These are phyloP conservation scores for Tagetes erecta DNA, from an alignment of 129 eudicot species.

Conservation along the genomic window DNA sequence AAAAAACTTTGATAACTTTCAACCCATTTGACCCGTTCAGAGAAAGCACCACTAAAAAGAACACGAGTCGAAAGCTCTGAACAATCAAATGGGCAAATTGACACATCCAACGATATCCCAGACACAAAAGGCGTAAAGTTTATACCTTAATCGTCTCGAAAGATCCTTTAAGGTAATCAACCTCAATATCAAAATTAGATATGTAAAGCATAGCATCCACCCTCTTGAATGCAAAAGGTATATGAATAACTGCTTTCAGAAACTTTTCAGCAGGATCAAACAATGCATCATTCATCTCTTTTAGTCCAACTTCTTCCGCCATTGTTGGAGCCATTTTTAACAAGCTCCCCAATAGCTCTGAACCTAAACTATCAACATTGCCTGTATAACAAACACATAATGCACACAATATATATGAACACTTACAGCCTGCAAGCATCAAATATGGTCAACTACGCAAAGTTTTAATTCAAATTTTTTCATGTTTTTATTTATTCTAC, in stretches of 20 bases:
- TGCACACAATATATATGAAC: background rate
- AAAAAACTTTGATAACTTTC: background rate
- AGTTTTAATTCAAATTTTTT: background rate
- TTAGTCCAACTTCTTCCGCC: conserved; percentile 63
- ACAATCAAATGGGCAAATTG: background rate
- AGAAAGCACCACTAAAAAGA: background rate
- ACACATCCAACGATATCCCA: background rate
- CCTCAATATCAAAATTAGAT: conserved; percentile 66
- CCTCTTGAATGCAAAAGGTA: conserved; percentile 82
- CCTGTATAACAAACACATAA: conserved; percentile 49
- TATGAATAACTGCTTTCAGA: conserved; percentile 64
- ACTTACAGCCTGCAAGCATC: background rate
- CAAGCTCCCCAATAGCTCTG: conserved; percentile 72
- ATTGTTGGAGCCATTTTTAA: conserved; percentile 77
- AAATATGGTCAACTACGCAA: background rate
- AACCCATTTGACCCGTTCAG: background rate
- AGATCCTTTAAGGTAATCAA: conserved; percentile 67
- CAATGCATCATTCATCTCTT: conserved; percentile 49
- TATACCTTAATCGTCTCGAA: conserved; percentile 73
- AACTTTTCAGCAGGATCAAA: conserved; percentile 72
- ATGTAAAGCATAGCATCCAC: conserved; percentile 81
- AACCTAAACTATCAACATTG: conserved; percentile 62
- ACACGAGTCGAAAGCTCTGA: background rate
- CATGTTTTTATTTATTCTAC: no score
- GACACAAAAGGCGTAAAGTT: background rate